Percentiles rank a stretch among this genome's conserved stretches.
phyloP scores from a whole-genome alignment of 192 early-diverging fungal species.

The Coemansia nantahalensis region DNA sequence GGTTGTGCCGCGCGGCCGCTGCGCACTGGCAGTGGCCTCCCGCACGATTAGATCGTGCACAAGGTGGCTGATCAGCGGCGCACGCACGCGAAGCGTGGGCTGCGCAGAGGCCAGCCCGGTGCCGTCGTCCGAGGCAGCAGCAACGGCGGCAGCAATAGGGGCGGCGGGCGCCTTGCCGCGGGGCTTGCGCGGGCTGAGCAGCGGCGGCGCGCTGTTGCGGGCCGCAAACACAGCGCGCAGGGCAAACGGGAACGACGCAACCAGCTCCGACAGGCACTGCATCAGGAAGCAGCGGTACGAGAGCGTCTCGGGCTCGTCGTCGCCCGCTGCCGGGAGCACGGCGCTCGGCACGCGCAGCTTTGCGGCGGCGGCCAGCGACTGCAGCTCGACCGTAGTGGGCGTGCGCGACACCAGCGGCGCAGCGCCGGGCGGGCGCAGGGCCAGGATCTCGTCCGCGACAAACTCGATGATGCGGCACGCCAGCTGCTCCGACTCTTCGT shows the following conservation, averaged over 20 bases:
- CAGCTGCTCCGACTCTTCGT: slow-evolving; percentile 38
- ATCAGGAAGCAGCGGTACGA: slow-evolving; percentile 76
- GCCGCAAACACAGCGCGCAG: slow-evolving; percentile 36
- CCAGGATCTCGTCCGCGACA: slow-evolving; percentile 42
- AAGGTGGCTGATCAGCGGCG: slow-evolving; percentile 47
- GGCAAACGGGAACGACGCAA: slow-evolving; percentile 75
- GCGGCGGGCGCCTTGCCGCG: slow-evolving; percentile 17
- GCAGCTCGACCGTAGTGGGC: slow-evolving; percentile 5
- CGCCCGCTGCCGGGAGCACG: slow-evolving; percentile 9
- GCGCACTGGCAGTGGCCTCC: slow-evolving; percentile 34
- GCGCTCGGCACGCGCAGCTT: slow-evolving; percentile 11
- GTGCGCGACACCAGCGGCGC: slow-evolving; percentile 7
- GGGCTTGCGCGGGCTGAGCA: slow-evolving; percentile 40
- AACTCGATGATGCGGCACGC: slow-evolving; percentile 49
- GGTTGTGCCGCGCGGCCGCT: slow-evolving; percentile 13
- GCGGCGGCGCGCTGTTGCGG: slow-evolving; percentile 15
- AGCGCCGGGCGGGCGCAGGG: slow-evolving; percentile 20
- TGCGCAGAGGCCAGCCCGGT: background rate
- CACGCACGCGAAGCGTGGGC: slow-evolving; percentile 27
- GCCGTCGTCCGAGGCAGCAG: background rate
- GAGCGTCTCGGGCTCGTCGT: slow-evolving; percentile 42
- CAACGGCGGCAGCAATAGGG: slow-evolving; percentile 6
- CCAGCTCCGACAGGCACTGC: slow-evolving; percentile 82
- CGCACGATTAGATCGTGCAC: slow-evolving; percentile 52
- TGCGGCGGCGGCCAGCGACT: slow-evolving; percentile 15